Conservation (phyloP, 495 filamentous ascomycete species). For the Bathelium albidoporum region DNA sequence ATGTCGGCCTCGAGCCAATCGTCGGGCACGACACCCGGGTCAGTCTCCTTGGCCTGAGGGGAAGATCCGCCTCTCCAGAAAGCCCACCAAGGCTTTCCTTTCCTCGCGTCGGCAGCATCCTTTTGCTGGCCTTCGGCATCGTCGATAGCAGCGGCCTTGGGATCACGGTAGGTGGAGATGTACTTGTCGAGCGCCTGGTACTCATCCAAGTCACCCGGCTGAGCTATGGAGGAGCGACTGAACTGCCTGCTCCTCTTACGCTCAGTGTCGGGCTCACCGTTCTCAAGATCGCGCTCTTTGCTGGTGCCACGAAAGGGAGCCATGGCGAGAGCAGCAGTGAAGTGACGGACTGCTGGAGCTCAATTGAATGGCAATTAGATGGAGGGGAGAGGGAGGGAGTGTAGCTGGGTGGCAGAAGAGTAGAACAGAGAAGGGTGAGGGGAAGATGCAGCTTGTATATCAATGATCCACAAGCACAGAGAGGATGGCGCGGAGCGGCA, state of each 20-base stretch:
- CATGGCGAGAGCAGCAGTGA: conserved; percentile 12
- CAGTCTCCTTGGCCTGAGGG: conserved; percentile 24
- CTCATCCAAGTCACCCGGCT: conserved; percentile 21
- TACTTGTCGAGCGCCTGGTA: conserved; percentile 31
- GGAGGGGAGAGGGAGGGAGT: conserved; percentile 8
- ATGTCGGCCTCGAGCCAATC: conserved; percentile 69
- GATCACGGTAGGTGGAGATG: conserved; percentile 32
- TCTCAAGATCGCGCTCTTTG: conserved; percentile 21
- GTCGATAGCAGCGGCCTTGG: conserved; percentile 13
- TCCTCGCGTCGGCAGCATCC: conserved; percentile 20
- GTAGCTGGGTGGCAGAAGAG: neutral
- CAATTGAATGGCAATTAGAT: neutral
- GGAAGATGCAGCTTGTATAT: conserved; percentile 4
- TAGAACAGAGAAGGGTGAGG: neutral
- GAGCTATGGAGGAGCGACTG: conserved; percentile 8
- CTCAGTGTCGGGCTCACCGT: conserved; percentile 16
- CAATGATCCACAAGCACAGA: conserved; percentile 3
- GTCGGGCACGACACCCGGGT: conserved; percentile 42
- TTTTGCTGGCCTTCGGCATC: conserved; percentile 9
- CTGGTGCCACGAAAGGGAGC: conserved; percentile 19
- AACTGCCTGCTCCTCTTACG: conserved; percentile 11
- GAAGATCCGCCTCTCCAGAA: conserved; percentile 38
- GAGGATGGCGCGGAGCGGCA: conserved; percentile 1
- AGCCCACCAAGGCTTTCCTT: conserved; percentile 19
- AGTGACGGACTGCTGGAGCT: conserved; percentile 5